A percentile compares a stretch with the other conserved stretches of the same genome.
Conservation (phyloP, 2,329 filamentous ascomycete species). For the Penicillium sp. region DNA sequence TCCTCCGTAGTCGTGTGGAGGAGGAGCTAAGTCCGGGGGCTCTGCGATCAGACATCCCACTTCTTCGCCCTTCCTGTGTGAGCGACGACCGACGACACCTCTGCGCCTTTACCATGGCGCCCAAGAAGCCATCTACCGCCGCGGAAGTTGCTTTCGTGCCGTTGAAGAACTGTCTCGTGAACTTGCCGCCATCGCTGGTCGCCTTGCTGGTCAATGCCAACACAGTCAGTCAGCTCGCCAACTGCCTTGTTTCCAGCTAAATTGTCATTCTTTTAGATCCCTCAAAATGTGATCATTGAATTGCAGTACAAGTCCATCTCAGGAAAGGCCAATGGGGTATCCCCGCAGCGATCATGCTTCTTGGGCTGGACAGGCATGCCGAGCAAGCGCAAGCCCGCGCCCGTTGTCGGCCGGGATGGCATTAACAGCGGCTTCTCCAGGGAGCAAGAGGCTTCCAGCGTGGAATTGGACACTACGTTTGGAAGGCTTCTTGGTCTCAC, state of each 20-base stretch:
- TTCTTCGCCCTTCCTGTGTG: constrained; percentile 12
- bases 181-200: constrained; percentile 79
- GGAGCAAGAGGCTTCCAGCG: constrained; percentile 69
- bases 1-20: constrained; percentile 3
- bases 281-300: constrained; percentile 95
- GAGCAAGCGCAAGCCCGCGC: constrained; percentile 73
- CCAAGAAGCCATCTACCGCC: constrained; percentile 55
- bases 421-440: constrained; percentile 57
- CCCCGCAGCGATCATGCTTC: constrained; percentile 66
- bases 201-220: constrained; percentile 83
- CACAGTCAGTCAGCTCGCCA: constrained; percentile 57
- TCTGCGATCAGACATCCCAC: constrained; percentile 11
- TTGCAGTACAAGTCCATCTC: constrained; percentile 65
- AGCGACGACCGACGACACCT: constrained; percentile 10
- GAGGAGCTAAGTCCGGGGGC: constrained; percentile 19
- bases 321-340: constrained; percentile 47
- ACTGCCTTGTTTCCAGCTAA: constrained; percentile 17
- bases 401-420: constrained; percentile 69
- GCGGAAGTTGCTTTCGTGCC: constrained; percentile 82
- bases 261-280: constrained; percentile 54
- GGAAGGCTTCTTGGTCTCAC: constrained; percentile 68
- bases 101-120: constrained; percentile 35
- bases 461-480: constrained; percentile 85
- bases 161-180: constrained; percentile 91
- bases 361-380: constrained; percentile 98